phyloP scores from a whole-genome alignment of 139 green algal genomes.

The Desmodesmus armatus region DNA sequence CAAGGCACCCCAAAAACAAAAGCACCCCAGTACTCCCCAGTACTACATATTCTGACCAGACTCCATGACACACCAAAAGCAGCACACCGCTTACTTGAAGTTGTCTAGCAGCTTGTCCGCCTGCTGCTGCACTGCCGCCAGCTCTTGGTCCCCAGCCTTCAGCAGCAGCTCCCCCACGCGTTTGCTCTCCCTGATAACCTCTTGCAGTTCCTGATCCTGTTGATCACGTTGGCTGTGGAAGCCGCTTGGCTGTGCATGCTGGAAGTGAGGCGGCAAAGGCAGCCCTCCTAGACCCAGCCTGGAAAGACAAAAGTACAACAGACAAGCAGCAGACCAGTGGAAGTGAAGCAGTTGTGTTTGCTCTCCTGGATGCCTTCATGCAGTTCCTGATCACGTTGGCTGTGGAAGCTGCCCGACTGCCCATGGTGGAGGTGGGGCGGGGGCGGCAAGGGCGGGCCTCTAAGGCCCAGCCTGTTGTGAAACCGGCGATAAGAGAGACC shows the following conservation, averaged over 20 bases:
- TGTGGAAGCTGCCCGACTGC: too few relatives aligned
- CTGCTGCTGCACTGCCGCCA: conserved; percentile 49
- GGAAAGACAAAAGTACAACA: too few relatives aligned
- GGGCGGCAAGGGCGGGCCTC: too few relatives aligned
- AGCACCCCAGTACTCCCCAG: not conserved
- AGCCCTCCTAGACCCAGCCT: not conserved
- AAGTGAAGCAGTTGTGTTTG: too few relatives aligned
- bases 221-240: not conserved
- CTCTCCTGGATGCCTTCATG: too few relatives aligned
- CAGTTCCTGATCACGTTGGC: too few relatives aligned
- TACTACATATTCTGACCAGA: not conserved
- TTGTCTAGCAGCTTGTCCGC: conserved; percentile 61
- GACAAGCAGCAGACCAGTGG: too few relatives aligned
- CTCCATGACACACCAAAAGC: not conserved
- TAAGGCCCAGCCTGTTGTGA: too few relatives aligned
- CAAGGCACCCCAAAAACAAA: not conserved
- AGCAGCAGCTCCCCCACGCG: conserved; percentile 64
- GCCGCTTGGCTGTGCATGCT: not conserved
- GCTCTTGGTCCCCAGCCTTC: conserved; percentile 60
- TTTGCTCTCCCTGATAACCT: conserved; percentile 47
- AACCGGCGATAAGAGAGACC: too few relatives aligned
- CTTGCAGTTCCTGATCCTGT: not conserved
- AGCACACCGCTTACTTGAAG: conserved; percentile 32
- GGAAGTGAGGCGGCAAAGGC: not conserved
- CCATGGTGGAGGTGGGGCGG: too few relatives aligned